Evolutionary conservation across 2,329 filamentous ascomycete species (phyloP).

Genomic region (Phymatotrichopsis omnivora): DNA sequence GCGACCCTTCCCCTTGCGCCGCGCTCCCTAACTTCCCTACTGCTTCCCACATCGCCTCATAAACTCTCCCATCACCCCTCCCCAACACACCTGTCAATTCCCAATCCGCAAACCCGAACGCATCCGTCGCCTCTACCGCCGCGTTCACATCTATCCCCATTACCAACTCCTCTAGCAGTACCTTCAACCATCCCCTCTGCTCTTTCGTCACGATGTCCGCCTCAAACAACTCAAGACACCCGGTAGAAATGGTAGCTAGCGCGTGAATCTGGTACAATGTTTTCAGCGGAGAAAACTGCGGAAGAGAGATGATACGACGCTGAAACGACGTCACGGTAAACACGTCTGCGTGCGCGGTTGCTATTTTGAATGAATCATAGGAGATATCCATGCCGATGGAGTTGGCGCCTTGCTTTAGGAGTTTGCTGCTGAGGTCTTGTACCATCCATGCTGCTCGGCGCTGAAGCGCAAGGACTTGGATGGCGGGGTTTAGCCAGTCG

Average conservation of each 20-base stretch:
- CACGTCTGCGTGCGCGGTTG: conserved; percentile 24
- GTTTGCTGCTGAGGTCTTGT: conserved; percentile 10
- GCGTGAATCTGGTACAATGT: conserved; percentile 17
- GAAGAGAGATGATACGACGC: not conserved
- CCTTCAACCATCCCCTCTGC: conserved; percentile 17
- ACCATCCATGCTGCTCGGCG: conserved; percentile 19
- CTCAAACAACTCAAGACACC: conserved; percentile 25
- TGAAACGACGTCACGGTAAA: conserved; percentile 21
- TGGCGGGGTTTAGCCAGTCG: conserved; percentile 15
- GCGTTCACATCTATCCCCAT: conserved; percentile 17
- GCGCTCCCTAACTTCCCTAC: conserved; percentile 4
- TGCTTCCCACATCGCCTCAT: conserved; percentile 23
- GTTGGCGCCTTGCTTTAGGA: too few relatives aligned
- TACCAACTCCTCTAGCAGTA: conserved; percentile 17
- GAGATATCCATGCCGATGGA: conserved; percentile 7
- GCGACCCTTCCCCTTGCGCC: conserved; percentile 8
- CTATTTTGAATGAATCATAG: conserved; percentile 16
- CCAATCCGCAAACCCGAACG: conserved; percentile 23
- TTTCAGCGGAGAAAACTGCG: conserved; percentile 4
- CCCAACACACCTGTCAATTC: conserved; percentile 24
- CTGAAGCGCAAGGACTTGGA: conserved; percentile 18
- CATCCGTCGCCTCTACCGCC: conserved; percentile 22
- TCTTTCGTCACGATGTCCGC: conserved; percentile 17
- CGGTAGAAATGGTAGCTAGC: conserved; percentile 15
- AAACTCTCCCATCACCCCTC: conserved; percentile 20